Evolutionary conservation across 2,329 filamentous ascomycete species (phyloP), one percentile per base, ranked within the genome.

Genomic region (Ophiostoma sp.): DNA sequence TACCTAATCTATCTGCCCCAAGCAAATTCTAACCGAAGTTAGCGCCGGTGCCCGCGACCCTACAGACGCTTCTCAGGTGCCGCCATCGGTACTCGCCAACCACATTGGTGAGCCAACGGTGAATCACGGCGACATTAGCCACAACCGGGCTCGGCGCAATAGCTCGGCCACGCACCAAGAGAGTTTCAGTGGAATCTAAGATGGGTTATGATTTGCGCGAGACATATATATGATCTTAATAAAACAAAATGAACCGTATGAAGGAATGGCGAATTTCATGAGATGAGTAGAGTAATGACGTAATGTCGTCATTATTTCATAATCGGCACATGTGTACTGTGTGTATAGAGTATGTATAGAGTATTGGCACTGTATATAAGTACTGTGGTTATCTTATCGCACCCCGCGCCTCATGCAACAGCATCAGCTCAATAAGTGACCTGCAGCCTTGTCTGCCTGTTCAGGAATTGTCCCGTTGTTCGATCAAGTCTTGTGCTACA

Each of bases 21-120:
- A 27, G 3, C 7, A n/a, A 23, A 57, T 13, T 57, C 52, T 57
- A 57, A 57, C 39, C 27, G 48, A 27, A 66, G 27, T 1, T 31
- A 64, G 39, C 4, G 15, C 17, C 39, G 6, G 8, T 54, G 35
- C 67, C 31, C 68, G 78, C 72, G 85, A 87, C 66, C 85, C 85
- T 4, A 83, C 80, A 23, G 85, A 87, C 72, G 85, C 86, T 1
- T 79, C 85, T 0, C 85, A 87, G 75, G 85, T 87, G 0, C 85
- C 85, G 1, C 85, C 86, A 5, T 87, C 85, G 1, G 81, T 84
- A 0, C 65, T 88, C 71, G 78, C 79, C 67, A 77, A 82, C 74
- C 80, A 83, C 65, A 72, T 86, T 52, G 85, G 84, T 1, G 79
- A 78, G 1, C 83, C 84, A 0, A 69, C 75, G 1, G 75, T 85